Evolutionary conservation across 305 asterid genomes (phyloP), one percentile per base, ranked within the genome.

Genomic region (Fraxinus baroniana): DNA sequence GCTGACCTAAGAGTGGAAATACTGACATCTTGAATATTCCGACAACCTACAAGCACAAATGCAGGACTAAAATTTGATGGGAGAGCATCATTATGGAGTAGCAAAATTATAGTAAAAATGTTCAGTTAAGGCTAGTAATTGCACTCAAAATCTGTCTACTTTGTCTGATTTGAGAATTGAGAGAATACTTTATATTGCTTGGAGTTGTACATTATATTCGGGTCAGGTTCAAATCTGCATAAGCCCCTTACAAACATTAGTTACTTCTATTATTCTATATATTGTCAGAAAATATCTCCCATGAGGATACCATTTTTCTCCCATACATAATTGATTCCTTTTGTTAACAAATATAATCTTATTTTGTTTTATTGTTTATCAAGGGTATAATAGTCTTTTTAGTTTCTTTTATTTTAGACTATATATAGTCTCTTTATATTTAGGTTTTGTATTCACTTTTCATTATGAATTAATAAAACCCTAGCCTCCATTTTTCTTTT

Each of bases 11-110:
- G 74, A 95, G 89, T 66, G 98, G 99, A 85, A 94, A 91, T 76
- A 90, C 92, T 78, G 94, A 87, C 98, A 94, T 95, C 93, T 93
- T 94, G 91, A 95, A 93, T 83, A 95, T 87, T 73, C 99, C 99
- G 17, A 92, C 95, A 41, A 91, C 88, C 98, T 94, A 88, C 83
- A 85, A 44, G 26, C 82, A 44, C 80, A 86, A 77, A 52, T 76
- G 64, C 46, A 49, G 32, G 83, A 71, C 30, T 57, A 2, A 62
- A 64, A 12, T 33, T 39, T 57, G 18, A 81, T 9, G 7, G 35
- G 64, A 81, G 78, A 49, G 55, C 28, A 70, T 24, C 28, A 24
- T 24, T 62, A 57, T 15, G 8, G 41, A 17, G 41, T 17, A 72
- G 49, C 20, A 36, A 55, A 36, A 52, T 13, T 28, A 77, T 55